phyloP scores from a whole-genome alignment of 2,329 filamentous ascomycete species.

The Fusarium devonianum region DNA sequence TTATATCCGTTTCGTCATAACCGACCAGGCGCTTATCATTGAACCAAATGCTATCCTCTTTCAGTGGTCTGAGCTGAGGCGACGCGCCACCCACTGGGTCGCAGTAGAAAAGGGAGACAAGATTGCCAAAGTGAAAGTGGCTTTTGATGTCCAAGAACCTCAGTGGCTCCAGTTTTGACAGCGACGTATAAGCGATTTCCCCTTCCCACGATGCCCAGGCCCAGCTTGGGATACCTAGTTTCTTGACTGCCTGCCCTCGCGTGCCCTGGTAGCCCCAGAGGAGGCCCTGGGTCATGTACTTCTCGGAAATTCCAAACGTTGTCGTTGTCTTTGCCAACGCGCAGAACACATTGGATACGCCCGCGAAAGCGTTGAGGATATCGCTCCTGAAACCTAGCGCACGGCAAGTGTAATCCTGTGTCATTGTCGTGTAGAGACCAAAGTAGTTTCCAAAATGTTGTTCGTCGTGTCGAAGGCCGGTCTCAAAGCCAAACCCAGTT shows the following conservation, averaged over 20 bases:
- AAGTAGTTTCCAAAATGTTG: background rate
- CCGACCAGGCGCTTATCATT: too few species aligned
- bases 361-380: background rate
- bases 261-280: background rate
- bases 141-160: background rate
- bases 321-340: background rate
- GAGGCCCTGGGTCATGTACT: background rate
- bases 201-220: background rate
- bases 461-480: too few species aligned
- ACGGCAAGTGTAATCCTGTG: background rate
- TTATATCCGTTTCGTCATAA: too few species aligned
- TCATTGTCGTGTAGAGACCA: background rate
- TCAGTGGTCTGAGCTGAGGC: too few species aligned
- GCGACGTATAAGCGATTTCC: background rate
- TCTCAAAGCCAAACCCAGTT: background rate
- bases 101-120: background rate
- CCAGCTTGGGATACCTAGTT: background rate
- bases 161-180: too few species aligned
- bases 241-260: background rate
- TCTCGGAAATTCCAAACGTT: background rate
- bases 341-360: background rate
- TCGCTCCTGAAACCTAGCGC: background rate
- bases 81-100: too few species aligned
- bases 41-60: too few species aligned
- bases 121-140: background rate